Evolutionary conservation across 2,329 filamentous ascomycete genomes (phyloP), one percentile per base, ranked within the genome.

Genomic region (Trichoderma sp.): DNA sequence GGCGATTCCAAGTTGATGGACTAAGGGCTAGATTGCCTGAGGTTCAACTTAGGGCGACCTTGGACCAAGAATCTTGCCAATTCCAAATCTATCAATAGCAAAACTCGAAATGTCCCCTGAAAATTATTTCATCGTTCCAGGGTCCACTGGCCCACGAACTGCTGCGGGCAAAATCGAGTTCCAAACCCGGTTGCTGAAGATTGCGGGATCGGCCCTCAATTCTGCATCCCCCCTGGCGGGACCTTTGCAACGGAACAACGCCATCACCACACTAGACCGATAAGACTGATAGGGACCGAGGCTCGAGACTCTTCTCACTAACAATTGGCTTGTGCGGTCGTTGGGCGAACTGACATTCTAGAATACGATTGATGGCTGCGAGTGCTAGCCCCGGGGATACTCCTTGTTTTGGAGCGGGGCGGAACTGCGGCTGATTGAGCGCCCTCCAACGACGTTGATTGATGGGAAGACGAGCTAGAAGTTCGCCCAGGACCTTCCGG

Each of bases 351-450:
- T 12, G 17, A 13, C 57, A 57, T 43, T 43, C 65, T 43, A 32
- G 34, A 39, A 36, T 30, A n/a, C 32, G 23, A 23, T 67, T 53
- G 32, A 26, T 67, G 50, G 50, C n/a, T 68, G 53, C 32, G 8
- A 30, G 23, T 43, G 1, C 39, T 68, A 68, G 65, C 65, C 43
- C 53, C 65, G 53, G 65, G 34, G 50, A 68, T 58, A 68, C 53
- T 57, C 53, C 65, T 39, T 57, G 53, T 43, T 68, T 68, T 43
- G 65, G 53, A 62, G 65, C 64, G 53, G 65, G 65, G 65, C 65
- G 53, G 32, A 58, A 58, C 3, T 68, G 53, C 53, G 53, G 53
- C 65, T 68, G 53, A 68, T 53, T 47, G 47, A 36, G 7, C 50
- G 64, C 32, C 64, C 20, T 67, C 47, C 32, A 28, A 55, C 47